phyloP scores from a whole-genome alignment of 2,329 filamentous ascomycete species.

The Chaetothyriales sp. region DNA sequence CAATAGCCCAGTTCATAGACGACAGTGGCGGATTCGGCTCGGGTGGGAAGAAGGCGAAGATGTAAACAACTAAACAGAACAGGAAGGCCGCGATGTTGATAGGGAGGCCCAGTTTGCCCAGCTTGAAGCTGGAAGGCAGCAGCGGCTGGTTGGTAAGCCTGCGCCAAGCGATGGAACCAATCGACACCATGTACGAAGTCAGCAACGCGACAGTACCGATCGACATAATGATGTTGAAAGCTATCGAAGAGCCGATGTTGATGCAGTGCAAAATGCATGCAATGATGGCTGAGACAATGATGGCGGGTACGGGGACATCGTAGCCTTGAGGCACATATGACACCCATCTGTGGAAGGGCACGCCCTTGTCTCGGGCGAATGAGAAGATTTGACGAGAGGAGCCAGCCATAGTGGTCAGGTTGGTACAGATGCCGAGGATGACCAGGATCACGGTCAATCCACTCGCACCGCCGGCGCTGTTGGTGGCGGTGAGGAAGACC shows the following conservation, averaged over 20 bases:
- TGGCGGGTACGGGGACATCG: slow-evolving; percentile 5
- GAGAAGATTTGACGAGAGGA: slow-evolving; percentile 25
- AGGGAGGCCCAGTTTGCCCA: slow-evolving; percentile 26
- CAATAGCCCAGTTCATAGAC: slow-evolving; percentile 20
- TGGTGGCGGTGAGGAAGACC: slow-evolving; percentile 17
- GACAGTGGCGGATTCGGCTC: slow-evolving; percentile 15
- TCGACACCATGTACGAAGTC: slow-evolving; percentile 26
- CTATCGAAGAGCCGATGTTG: slow-evolving; percentile 22
- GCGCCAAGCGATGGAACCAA: slow-evolving; percentile 23
- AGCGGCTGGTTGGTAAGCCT: slow-evolving; percentile 23
- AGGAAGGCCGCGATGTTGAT: slow-evolving; percentile 24
- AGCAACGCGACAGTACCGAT: slow-evolving; percentile 26
- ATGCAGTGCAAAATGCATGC: slow-evolving; percentile 28
- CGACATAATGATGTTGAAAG: slow-evolving; percentile 29
- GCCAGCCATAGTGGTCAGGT: slow-evolving; percentile 23
- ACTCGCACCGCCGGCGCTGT: slow-evolving; percentile 13
- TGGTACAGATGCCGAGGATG: slow-evolving; percentile 21
- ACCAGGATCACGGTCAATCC: slow-evolving; percentile 23
- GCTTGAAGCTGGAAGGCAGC: slow-evolving; percentile 23
- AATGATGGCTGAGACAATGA: slow-evolving; percentile 32
- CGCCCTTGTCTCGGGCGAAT: slow-evolving; percentile 26
- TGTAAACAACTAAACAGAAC: slow-evolving; percentile 14
- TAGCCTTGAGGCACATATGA: slow-evolving; percentile 4
- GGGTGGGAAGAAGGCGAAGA: slow-evolving; percentile 20
- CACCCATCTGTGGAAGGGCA: slow-evolving; percentile 20